Evolutionary conservation across 2,329 filamentous ascomycete species (phyloP), one percentile per base, ranked within the genome.

Genomic region (Dothidotthia symphoricarpi): DNA sequence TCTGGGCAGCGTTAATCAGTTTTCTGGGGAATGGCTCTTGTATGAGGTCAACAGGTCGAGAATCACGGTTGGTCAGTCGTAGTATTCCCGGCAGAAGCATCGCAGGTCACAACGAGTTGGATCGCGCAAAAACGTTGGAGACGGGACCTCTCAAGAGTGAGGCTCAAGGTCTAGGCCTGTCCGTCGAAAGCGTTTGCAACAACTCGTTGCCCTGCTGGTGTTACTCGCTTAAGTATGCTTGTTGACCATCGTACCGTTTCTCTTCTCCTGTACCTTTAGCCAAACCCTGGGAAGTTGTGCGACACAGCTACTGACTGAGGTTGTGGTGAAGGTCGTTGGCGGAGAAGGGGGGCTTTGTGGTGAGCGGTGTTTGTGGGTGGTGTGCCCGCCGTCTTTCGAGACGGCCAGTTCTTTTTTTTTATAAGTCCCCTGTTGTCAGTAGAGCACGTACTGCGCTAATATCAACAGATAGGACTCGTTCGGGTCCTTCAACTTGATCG

Each of bases 91-190:
- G 29, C 34, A 32, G 30, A 48, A 16, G 17, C 31, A n/a, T n/a
- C n/a, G 32, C 14, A 11, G 28, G 27, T 34, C 32, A 31, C 25
- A 30, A 34, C n/a, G 14, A 34, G 32, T 47, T 31, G 25, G 32
- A 39, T 39, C 40, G 19, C 31, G 36, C 34, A 39, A 43, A 31
- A 43, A 33, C 42, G 40, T 39, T 50, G 33, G 36, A 35, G 46
- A 50, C 37, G 54, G 64, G 64, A 66, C 64, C 61, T 67, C 63
- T 63, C 61, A 43, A 54, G 61, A 62, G 63, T 64, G 64, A 66
- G 63, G 57, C 53, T 67, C 64, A 67, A 67, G 63, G 66, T 53
- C 49, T 64, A 55, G 66, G 47, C 64, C 63, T 68, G 63, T 67
- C 64, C 45, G 53, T 55, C 38, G 31, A 47, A 28, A 45, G 45